Evolutionary conservation across 2,329 filamentous ascomycete species (phyloP), one percentile per base, ranked within the genome.

Genomic region (Aureobasidium lini): DNA sequence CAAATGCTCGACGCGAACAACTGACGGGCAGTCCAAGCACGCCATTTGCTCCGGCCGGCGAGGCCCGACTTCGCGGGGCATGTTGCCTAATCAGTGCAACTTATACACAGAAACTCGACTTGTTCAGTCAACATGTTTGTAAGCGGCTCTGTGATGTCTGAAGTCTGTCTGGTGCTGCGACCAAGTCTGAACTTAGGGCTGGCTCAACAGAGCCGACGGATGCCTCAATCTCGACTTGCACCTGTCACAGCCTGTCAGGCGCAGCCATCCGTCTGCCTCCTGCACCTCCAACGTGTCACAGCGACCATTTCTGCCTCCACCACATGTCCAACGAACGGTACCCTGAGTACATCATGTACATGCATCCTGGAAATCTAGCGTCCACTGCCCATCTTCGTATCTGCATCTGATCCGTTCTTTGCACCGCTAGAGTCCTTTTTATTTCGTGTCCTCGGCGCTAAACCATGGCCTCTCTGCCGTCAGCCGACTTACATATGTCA

Each of bases 191-290:
- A 23, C 49, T 16, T 31, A 18, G 15, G 18, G 34, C 16, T 32
- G 11, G 23, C 4, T 42, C 39, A 8, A 42, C 39, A 42, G 13
- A 42, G 11, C 11, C 39, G n/a, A 16, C 39, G n/a, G 13, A 44
- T 44, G 8, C 16, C 47, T 23, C 16, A 15, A 15, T 15, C 16
- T 28, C 16, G 11, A 39, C 47, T 37, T 32, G 18, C 52, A 56
- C 40, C 29, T 56, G 52, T 56, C 52, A 46, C 29, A 56, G 46
- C 40, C 29, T 56, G 52, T 56, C 52, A 46, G 37, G 46, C 7
- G 40, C 52, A 37, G 50, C 39, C 50, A 23, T 34, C 50, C 52
- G 52, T 29, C 52, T 16, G 29, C 36, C 23, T 42, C 36, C 46
- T 48, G 46, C 46, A 50, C 36, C 34, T 23, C 31, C 29, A 32